These are phyloP conservation scores for Bipolaris victoriae DNA, from an alignment of 2,329 filamentous ascomycete species.

Conservation along the genomic window DNA sequence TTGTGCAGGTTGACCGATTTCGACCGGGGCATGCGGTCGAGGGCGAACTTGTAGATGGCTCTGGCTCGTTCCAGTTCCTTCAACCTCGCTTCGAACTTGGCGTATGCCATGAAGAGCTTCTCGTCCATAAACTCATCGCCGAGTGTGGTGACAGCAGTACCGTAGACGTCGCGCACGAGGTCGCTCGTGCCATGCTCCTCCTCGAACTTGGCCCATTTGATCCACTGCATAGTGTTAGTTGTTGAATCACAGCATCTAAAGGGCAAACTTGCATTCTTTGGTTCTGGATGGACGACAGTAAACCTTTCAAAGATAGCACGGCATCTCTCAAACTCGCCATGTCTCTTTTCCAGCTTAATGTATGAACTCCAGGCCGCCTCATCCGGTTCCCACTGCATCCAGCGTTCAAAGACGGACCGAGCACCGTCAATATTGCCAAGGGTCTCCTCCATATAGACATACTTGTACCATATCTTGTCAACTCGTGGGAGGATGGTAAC, in stretches of 20 bases:
- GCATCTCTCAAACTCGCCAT: conserved; percentile 89
- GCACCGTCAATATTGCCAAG: conserved; percentile 92
- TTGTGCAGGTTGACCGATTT: conserved; percentile 86
- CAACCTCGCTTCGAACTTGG: conserved; percentile 90
- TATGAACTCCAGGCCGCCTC: conserved; percentile 95
- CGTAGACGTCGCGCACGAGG: conserved; percentile 89
- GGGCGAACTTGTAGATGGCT: conserved; percentile 95
- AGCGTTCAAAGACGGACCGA: conserved; percentile 92
- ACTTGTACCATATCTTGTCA: conserved; percentile 99
- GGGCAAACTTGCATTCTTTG: conserved; percentile 66
- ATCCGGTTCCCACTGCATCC: conserved; percentile 98
- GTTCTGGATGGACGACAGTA: conserved; percentile 90
- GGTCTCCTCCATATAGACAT: conserved; percentile 98
- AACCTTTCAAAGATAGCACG: conserved; percentile 88
- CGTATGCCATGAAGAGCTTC: conserved; percentile 92
- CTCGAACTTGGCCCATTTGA: conserved; percentile 98
- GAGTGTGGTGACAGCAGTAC: conserved; percentile 82
- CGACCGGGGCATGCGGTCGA: conserved; percentile 88
- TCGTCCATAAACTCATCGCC: conserved; percentile 97
- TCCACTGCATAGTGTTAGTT: conserved; percentile 53
- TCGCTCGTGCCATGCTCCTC: conserved; percentile 94
- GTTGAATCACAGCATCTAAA: neutral
- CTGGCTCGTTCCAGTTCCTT: conserved; percentile 94
- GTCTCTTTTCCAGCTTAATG: conserved; percentile 96
- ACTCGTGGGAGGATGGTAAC: conserved; percentile 88